Conservation (phyloP, 345 rosid species). For the Linum trigynum region DNA sequence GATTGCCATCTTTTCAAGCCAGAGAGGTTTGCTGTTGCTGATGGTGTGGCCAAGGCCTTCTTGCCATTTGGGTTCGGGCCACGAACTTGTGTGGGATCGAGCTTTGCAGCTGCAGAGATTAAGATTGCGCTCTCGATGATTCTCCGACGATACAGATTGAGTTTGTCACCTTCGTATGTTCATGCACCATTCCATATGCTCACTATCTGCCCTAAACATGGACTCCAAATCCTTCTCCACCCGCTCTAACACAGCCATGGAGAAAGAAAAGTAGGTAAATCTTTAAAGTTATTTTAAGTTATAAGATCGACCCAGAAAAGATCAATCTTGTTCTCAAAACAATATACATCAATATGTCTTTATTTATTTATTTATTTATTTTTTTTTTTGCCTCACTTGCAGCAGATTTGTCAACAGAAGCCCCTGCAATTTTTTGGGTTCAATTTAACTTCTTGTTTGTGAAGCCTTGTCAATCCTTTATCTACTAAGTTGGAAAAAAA, state of each 20-base stretch:
- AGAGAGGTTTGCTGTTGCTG: conserved; percentile 1
- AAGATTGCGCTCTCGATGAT: conserved; percentile 1
- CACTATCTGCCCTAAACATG: background rate
- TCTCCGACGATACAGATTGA: background rate
- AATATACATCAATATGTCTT: too few relatives aligned
- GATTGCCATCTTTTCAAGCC: conserved; percentile 3
- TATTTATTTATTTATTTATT: too few relatives aligned
- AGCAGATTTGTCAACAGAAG: too few relatives aligned
- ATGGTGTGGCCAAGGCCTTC: conserved; percentile 1
- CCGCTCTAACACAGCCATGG: background rate
- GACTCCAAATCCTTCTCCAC: background rate
- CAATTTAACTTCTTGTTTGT: too few relatives aligned
- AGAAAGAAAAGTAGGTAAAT: too few relatives aligned
- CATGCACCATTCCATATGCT: background rate
- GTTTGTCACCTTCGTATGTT: background rate
- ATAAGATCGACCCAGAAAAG: too few relatives aligned
- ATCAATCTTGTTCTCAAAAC: too few relatives aligned
- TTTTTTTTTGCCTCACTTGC: too few relatives aligned
- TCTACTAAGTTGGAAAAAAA: too few relatives aligned
- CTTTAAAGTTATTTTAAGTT: too few relatives aligned
- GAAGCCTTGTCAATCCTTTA: too few relatives aligned
- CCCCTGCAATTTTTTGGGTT: too few relatives aligned
- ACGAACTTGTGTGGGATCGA: background rate
- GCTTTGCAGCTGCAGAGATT: background rate
- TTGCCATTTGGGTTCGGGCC: background rate